These are phyloP conservation scores for Pisolithus albus DNA, from an alignment of 768 basidiomycete species.

Conservation along the genomic window DNA sequence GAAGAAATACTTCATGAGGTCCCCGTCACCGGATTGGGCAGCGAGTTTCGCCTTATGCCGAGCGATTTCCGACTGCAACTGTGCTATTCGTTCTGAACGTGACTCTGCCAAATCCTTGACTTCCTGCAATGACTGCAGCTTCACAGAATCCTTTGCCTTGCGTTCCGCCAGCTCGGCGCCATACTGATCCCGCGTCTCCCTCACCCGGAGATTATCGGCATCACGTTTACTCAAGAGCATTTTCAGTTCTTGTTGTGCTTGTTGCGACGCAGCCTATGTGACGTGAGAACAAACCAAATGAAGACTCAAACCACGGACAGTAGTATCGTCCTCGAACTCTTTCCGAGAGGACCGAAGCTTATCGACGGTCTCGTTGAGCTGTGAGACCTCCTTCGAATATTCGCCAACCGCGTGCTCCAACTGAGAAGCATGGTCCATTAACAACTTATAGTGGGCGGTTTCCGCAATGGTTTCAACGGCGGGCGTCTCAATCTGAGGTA, in stretches of 20 bases:
- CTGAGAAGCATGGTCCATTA: constrained; percentile 47
- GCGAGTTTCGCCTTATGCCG: constrained; percentile 74
- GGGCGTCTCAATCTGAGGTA: constrained; percentile 32
- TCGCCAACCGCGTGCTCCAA: constrained; percentile 39
- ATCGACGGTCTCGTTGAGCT: constrained; percentile 40
- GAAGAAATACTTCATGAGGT: constrained; percentile 66
- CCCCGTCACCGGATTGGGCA: constrained; percentile 61
- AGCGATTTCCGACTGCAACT: constrained; percentile 64
- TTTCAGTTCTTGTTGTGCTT: constrained; percentile 58
- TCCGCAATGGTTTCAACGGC: constrained; percentile 42
- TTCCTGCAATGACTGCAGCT: constrained; percentile 54
- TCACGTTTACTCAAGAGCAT: constrained; percentile 56
- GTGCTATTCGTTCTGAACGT: constrained; percentile 65
- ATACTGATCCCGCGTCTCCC: constrained; percentile 66
- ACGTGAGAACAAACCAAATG: constrained; percentile 8
- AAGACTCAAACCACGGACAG: constrained; percentile 31
- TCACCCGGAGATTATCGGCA: constrained; percentile 57
- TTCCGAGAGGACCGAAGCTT: constrained; percentile 33
- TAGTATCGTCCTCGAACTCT: constrained; percentile 40
- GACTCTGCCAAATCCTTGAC: constrained; percentile 58
- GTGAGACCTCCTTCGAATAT: constrained; percentile 31
- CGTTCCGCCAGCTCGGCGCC: constrained; percentile 61
- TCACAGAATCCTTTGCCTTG: constrained; percentile 55
- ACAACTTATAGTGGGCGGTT: constrained; percentile 46
- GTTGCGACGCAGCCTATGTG: constrained; percentile 35